Evolutionary conservation across 129 eudicot species (phyloP).

Genomic region (Flaveria ramosissima): DNA sequence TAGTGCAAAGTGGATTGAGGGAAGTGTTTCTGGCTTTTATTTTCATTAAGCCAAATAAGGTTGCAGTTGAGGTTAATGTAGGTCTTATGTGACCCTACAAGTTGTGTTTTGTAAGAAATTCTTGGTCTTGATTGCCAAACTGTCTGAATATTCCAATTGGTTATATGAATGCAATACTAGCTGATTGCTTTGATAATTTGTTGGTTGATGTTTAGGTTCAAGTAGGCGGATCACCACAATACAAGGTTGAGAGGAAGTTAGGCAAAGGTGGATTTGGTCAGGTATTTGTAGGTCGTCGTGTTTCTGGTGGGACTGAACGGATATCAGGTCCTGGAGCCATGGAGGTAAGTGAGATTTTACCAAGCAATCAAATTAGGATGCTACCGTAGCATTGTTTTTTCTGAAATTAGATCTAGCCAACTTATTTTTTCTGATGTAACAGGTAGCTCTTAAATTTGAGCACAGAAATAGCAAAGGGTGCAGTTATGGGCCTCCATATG

Average conservation of each 20-base stretch:
- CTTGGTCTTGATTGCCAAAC: not conserved
- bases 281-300: constrained; percentile 85
- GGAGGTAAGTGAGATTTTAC: constrained; percentile 49
- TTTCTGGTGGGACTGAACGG: constrained; percentile 49
- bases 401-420: not conserved
- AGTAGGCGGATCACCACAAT: constrained; percentile 75
- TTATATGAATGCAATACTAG: constrained; percentile 9
- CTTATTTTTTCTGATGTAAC: constrained; percentile 16
- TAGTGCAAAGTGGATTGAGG: not conserved
- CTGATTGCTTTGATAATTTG: constrained; percentile 6
- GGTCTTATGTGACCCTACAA: constrained; percentile 5
- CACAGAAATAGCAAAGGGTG: constrained; percentile 88
- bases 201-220: constrained; percentile 55
- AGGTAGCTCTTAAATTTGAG: constrained; percentile 87
- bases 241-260: constrained; percentile 74
- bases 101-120: not conserved
- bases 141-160: not conserved
- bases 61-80: not conserved
- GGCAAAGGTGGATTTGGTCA: constrained; percentile 91
- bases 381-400: constrained; percentile 31
- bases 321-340: constrained; percentile 60
- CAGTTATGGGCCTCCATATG: constrained; percentile 84
- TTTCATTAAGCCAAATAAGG: not conserved
- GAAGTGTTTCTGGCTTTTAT: not conserved
- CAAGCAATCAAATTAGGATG: constrained; percentile 27